A percentile compares a stretch with the other conserved stretches of the same genome.
Evolutionary conservation across 2,329 filamentous ascomycete species (phyloP).

Genomic region (Sporothrix sp.): DNA sequence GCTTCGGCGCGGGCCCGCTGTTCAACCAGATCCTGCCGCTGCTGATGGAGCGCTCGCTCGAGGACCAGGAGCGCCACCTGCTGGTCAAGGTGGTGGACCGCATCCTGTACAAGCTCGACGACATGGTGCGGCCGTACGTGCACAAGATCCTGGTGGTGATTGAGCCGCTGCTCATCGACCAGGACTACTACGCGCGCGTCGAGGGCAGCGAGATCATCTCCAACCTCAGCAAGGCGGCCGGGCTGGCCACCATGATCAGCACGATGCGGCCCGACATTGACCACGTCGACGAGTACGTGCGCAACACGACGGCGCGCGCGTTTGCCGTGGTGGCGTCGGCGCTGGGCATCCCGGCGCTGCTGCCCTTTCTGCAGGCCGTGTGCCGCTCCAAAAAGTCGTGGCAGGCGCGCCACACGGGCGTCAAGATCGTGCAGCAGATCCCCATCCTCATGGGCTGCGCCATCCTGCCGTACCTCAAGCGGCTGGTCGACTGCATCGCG

Average conservation of each 20-base stretch:
- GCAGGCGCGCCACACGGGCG: slow-evolving; percentile 94
- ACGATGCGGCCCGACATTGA: slow-evolving; percentile 99
- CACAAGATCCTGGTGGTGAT: slow-evolving; percentile 99
- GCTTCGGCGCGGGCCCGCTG: slow-evolving; percentile 85
- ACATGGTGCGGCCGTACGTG: slow-evolving; percentile 88
- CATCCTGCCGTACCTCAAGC: slow-evolving; percentile 88
- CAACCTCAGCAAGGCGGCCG: slow-evolving; percentile 92
- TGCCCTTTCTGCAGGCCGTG: slow-evolving; percentile 90
- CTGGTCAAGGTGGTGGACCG: slow-evolving; percentile 98
- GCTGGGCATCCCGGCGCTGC: slow-evolving; percentile 84
- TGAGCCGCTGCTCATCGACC: slow-evolving; percentile 96
- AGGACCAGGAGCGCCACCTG: slow-evolving; percentile 95
- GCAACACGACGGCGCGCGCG: slow-evolving; percentile 92
- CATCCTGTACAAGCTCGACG: slow-evolving; percentile 96
- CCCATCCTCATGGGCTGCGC: slow-evolving; percentile 98
- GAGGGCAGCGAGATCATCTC: slow-evolving; percentile 98
- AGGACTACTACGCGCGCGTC: slow-evolving; percentile 97
- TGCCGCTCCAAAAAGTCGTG: slow-evolving; percentile 98
- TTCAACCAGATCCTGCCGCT: slow-evolving; percentile 97
- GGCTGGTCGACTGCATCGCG: slow-evolving; percentile 90
- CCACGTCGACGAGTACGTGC: slow-evolving; percentile 94
- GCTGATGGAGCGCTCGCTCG: slow-evolving; percentile 95
- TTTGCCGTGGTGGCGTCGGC: slow-evolving; percentile 97
- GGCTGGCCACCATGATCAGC: slow-evolving; percentile 97
- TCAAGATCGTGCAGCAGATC: slow-evolving; percentile 98